A percentile compares a stretch with the other conserved stretches of the same genome.
Evolutionary conservation across 768 basidiomycete genomes (phyloP).

Genomic region (Piloderma croceum): DNA sequence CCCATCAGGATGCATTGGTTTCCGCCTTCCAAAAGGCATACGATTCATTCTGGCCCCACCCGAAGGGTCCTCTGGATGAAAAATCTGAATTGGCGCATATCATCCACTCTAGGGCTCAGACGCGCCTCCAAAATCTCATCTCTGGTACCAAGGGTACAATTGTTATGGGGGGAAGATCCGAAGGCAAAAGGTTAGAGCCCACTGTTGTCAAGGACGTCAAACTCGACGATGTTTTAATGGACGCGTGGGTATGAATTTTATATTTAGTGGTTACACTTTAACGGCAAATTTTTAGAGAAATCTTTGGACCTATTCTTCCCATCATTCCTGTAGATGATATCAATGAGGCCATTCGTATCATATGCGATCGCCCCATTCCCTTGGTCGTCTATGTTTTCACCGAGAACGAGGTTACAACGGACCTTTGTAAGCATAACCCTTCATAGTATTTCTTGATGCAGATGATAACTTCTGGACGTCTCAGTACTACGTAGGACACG

Average conservation of each 20-base stretch:
- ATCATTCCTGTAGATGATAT: slow-evolving; percentile 1
- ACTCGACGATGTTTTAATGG: slow-evolving; percentile 26
- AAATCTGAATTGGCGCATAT: slow-evolving; percentile 45
- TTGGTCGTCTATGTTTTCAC: slow-evolving; percentile 65
- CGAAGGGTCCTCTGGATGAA: slow-evolving; percentile 38
- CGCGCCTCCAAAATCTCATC: slow-evolving; percentile 38
- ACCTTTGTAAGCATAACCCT: slow-evolving; percentile 36
- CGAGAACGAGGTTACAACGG: slow-evolving; percentile 36
- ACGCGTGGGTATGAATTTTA: slow-evolving; percentile 32
- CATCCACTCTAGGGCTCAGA: slow-evolving; percentile 47
- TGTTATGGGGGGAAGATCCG: slow-evolving; percentile 21
- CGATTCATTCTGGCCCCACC: slow-evolving; percentile 30
- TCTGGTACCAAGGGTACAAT: slow-evolving; percentile 25
- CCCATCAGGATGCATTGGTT: slow-evolving; percentile 34
- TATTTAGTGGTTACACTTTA: too few relatives aligned
- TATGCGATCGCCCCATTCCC: slow-evolving; percentile 30
- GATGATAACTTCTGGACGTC: too few relatives aligned
- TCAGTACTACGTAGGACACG: too few relatives aligned
- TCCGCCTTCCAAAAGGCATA: slow-evolving; percentile 41
- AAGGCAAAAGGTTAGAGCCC: slow-evolving; percentile 20
- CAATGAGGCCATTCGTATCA: neutral
- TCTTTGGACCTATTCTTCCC: slow-evolving; percentile 2
- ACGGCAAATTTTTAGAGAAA: too few relatives aligned
- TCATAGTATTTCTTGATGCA: too few relatives aligned
- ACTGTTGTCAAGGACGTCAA: slow-evolving; percentile 25